Evolutionary conservation across 2,329 filamentous ascomycete genomes (phyloP), one percentile per base, ranked within the genome.

Genomic region (Fusarium robinianum): DNA sequence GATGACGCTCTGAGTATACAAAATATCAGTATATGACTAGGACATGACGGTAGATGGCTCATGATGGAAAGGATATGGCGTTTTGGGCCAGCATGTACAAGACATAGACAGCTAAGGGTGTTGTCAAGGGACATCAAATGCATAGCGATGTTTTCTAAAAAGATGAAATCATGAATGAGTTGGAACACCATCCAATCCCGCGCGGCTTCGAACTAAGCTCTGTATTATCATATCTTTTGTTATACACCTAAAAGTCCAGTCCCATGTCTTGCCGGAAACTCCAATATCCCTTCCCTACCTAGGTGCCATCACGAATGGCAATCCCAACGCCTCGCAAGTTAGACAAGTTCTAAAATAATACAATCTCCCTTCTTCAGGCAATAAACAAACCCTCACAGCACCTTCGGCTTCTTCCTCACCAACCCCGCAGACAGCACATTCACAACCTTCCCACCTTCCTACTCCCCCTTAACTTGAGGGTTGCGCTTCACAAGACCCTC

Each of bases 381-480:
- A n/a, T n/a, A n/a, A n/a, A n/a, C n/a, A n/a, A n/a, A n/a, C n/a
- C n/a, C n/a, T n/a, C n/a, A n/a, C n/a, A n/a, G n/a, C 6, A 46
- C 55, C 61, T 83, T 84, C 17, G 73, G 65, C 64, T 83, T 85
- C 68, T 81, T 83, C 43, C 78, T 72, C 19, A 83, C 66, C 49
- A 81, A 66, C 1, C 75, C 70, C 11, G 67, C 68, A 2, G 67
- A 63, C 12, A 84, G 67, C 8, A 81, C 67, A 61, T 82, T 83
- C 5, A 67, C 61, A 17, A 47, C 55, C 19, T 58, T 48, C 8
- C 47, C 55, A 2, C 48, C 53, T 8, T 51, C 34, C 39, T 53
- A 39, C 30, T 68, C 55, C 62, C n/a, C n/a, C n/a, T n/a, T n/a
- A n/a, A n/a, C n/a, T n/a, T 81, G 83, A 9, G 72, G 62, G 62